A percentile compares a stretch with the other conserved stretches of the same genome.
Conservation (phyloP, 306 rosid genomes). For the Corylus heterophylla region DNA sequence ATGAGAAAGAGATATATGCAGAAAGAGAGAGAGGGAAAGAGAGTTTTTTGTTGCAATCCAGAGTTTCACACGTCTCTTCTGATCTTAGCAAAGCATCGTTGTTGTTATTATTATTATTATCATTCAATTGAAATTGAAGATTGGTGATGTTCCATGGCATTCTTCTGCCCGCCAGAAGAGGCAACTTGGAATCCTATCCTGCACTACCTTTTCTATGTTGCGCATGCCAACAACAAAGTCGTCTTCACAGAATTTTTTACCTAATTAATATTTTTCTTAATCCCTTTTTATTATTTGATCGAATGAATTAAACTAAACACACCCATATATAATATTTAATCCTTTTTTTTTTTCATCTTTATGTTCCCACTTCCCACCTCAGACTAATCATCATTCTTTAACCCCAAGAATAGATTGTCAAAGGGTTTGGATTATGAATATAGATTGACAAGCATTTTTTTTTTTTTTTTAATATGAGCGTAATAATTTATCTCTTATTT, state of each 20-base stretch:
- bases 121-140: neutral
- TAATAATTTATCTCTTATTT: no score
- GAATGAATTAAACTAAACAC: no score
- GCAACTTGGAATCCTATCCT: neutral
- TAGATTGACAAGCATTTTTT: no score
- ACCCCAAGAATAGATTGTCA: neutral
- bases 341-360: no score
- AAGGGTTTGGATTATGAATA: no score
- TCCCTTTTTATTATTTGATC: neutral
- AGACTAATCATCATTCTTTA: neutral
- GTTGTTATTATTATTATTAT: conserved; percentile 2
- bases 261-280: neutral
- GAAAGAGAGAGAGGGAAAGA: neutral
- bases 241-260: neutral
- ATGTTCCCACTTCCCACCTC: no score
- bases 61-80: conserved; percentile 27
- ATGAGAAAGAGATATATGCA: conserved; percentile 8
- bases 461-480: no score
- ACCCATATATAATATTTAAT: no score
- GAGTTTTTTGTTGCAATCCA: neutral
- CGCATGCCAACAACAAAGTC: conserved; percentile 5
- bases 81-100: neutral
- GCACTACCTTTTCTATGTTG: neutral
- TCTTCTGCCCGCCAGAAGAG: conserved; percentile 14
- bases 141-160: conserved; percentile 20